phyloP scores from a whole-genome alignment of 495 filamentous ascomycete species.

The Rusavskia elegans region DNA sequence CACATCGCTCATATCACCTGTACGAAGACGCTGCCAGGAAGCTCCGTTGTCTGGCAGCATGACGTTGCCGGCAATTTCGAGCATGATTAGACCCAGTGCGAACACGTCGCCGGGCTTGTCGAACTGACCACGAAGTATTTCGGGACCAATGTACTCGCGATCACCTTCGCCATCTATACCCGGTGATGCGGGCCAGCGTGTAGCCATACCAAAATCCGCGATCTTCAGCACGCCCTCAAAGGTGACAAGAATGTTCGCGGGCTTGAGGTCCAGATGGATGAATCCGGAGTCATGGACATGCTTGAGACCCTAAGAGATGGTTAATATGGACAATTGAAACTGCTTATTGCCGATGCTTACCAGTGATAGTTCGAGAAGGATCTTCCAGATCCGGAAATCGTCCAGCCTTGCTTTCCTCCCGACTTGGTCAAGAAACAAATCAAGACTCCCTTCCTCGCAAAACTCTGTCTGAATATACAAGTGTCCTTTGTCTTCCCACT shows the following conservation, averaged over 20 bases:
- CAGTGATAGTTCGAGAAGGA: slow-evolving; percentile 65
- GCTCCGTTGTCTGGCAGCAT: slow-evolving; percentile 81
- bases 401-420: slow-evolving; percentile 76
- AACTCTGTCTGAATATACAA: slow-evolving; percentile 96
- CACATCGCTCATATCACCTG: slow-evolving; percentile 72
- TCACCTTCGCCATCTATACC: slow-evolving; percentile 85
- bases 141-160: slow-evolving; percentile 86
- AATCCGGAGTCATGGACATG: slow-evolving; percentile 77
- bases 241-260: slow-evolving; percentile 81
- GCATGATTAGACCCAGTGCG: slow-evolving; percentile 79
- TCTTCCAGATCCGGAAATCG: slow-evolving; percentile 97
- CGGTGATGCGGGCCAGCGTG: slow-evolving; percentile 54
- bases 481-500: slow-evolving; percentile 67
- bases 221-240: slow-evolving; percentile 89
- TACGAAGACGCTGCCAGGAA: slow-evolving; percentile 73
- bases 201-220: slow-evolving; percentile 88
- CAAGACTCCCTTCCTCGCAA: slow-evolving; percentile 82
- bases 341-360: slow-evolving; percentile 30
- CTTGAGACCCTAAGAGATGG: slow-evolving; percentile 50
- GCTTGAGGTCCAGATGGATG: slow-evolving; percentile 90
- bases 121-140: slow-evolving; percentile 66
- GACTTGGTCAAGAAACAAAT: slow-evolving; percentile 60
- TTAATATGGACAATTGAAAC: slow-evolving; percentile 18
- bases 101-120: slow-evolving; percentile 91
- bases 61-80: slow-evolving; percentile 86